Evolutionary conservation across 1,284 basidiomycete genomes (phyloP).

Genomic region (Microbotryum silenes-acaulis): DNA sequence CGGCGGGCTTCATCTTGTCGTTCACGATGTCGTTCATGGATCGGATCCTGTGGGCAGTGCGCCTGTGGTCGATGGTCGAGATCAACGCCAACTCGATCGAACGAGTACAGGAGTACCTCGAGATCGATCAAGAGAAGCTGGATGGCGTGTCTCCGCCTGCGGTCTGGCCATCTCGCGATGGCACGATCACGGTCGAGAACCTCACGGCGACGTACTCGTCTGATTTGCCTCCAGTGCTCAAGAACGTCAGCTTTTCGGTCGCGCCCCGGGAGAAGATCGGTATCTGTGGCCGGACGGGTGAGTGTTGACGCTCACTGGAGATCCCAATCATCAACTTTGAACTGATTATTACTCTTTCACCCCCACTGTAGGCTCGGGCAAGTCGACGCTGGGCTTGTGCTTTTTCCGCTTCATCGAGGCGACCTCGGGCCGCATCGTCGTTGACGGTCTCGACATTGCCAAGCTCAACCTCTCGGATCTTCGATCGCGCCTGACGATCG

Average conservation of each 20-base stretch:
- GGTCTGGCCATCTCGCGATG: slow-evolving; percentile 46
- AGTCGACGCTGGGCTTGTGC: slow-evolving; percentile 44
- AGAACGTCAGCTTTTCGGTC: slow-evolving; percentile 46
- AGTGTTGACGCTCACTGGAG: slow-evolving; percentile 1
- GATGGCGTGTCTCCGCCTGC: slow-evolving; percentile 46
- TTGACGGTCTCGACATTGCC: slow-evolving; percentile 47
- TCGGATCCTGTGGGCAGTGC: slow-evolving; percentile 45
- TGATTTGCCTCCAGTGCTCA: slow-evolving; percentile 47
- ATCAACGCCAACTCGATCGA: slow-evolving; percentile 47
- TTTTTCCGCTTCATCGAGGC: slow-evolving; percentile 48
- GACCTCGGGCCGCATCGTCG: slow-evolving; percentile 41
- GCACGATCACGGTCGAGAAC: slow-evolving; percentile 44
- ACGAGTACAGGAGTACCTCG: slow-evolving; percentile 46
- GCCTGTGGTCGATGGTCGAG: slow-evolving; percentile 46
- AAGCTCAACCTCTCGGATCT: slow-evolving; percentile 45
- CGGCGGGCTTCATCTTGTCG: slow-evolving; percentile 35
- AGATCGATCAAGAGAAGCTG: slow-evolving; percentile 46
- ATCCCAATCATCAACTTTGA: background rate
- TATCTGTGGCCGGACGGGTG: slow-evolving; percentile 48
- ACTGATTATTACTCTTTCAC: too few relatives aligned
- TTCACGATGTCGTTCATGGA: slow-evolving; percentile 44
- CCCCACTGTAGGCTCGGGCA: slow-evolving; percentile 34
- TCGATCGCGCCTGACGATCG: slow-evolving; percentile 47
- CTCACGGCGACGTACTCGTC: slow-evolving; percentile 47
- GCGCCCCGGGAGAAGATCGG: slow-evolving; percentile 46